These are phyloP conservation scores for Fusarium napiforme DNA, from an alignment of 2,329 filamentous ascomycete species.

Conservation along the genomic window DNA sequence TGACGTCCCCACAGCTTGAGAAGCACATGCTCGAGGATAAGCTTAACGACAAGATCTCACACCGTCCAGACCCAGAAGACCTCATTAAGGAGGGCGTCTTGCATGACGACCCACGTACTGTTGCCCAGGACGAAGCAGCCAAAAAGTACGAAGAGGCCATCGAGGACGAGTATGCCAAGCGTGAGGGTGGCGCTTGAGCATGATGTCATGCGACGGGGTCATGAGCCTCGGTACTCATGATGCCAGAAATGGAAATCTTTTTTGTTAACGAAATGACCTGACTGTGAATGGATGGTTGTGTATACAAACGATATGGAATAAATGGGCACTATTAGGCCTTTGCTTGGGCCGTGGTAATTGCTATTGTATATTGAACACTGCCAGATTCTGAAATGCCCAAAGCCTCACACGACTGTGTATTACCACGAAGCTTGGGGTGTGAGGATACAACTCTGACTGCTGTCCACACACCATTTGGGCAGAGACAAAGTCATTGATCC, in stretches of 20 bases:
- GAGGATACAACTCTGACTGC: conserved; percentile 2
- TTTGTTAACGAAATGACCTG: conserved; percentile 16
- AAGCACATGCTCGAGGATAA: conserved; percentile 88
- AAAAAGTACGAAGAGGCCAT: conserved; percentile 70
- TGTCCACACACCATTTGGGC: conserved; percentile 13
- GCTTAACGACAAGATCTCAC: conserved; percentile 86
- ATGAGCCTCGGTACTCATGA: conserved; percentile 32
- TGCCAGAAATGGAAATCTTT: conserved; percentile 5
- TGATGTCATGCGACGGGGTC: conserved; percentile 40
- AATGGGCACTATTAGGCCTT: conserved; percentile 7
- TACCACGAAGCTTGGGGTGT: conserved; percentile 18
- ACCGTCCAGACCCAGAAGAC: conserved; percentile 79
- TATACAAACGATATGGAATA: conserved; percentile 7
- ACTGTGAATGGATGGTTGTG: neutral
- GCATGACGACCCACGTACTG: conserved; percentile 71
- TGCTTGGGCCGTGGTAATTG: conserved; percentile 9
- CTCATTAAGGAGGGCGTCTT: conserved; percentile 85
- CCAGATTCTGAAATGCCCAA: neutral
- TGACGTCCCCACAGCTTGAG: conserved; percentile 65
- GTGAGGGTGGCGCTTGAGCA: conserved; percentile 68
- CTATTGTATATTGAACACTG: conserved; percentile 3
- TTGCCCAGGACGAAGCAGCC: conserved; percentile 50
- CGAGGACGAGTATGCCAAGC: conserved; percentile 72
- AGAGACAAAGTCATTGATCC: conserved; percentile 2
- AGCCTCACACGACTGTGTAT: neutral